phyloP scores from a whole-genome alignment of 2,329 filamentous ascomycete species.

The Ophiostoma ips region DNA sequence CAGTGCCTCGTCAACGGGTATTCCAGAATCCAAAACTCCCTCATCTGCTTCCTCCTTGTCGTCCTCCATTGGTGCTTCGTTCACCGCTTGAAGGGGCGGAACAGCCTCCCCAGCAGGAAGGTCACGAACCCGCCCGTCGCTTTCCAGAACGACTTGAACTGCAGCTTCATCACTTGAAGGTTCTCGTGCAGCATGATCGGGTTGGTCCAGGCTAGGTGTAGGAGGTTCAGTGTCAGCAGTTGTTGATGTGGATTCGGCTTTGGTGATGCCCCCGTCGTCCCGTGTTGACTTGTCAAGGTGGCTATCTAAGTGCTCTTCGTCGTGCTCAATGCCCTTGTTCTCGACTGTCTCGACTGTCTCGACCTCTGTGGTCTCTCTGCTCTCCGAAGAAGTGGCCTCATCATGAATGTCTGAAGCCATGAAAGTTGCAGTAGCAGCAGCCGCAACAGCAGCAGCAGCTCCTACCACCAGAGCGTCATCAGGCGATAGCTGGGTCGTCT shows the following conservation, averaged over 20 bases:
- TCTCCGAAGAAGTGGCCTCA: background rate
- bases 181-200: background rate
- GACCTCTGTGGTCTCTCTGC: background rate
- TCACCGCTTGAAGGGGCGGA: conserved; percentile 1
- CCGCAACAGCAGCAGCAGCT: background rate
- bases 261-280: conserved; percentile 1
- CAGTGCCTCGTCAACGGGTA: background rate
- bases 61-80: background rate
- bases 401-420: background rate
- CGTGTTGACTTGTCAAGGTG: background rate
- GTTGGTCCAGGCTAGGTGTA: background rate
- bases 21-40: conserved; percentile 1
- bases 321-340: background rate
- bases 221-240: conserved; percentile 3
- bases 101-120: background rate
- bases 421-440: background rate
- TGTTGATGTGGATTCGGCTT: background rate
- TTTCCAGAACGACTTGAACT: conserved; percentile 3
- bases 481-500: no score
- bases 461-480: background rate
- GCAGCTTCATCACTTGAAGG: background rate
- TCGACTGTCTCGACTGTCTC: background rate
- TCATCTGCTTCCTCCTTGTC: background rate
- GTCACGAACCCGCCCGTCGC: conserved; percentile 2
- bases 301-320: background rate